Conservation (phyloP, 2,329 filamentous ascomycete species). For the Trichoderma aggressivum region DNA sequence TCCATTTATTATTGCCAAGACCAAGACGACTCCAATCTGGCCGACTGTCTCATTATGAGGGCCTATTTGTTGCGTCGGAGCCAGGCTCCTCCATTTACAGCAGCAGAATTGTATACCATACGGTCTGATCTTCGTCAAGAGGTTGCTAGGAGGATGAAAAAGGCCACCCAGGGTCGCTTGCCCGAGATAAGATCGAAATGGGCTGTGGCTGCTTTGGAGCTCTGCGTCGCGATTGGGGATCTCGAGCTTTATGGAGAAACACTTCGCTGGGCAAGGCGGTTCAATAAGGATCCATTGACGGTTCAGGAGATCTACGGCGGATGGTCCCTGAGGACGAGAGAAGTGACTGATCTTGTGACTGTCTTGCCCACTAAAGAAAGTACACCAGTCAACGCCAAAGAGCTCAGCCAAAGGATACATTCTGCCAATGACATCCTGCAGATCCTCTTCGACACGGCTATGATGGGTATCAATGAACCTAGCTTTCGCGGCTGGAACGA, state of each 20-base stretch:
- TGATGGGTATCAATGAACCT: neutral
- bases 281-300: conserved; percentile 27
- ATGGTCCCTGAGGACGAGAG: conserved; percentile 17
- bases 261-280: conserved; percentile 30
- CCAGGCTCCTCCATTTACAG: neutral
- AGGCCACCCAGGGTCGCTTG: conserved; percentile 25
- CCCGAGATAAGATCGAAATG: conserved; percentile 26
- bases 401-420: neutral
- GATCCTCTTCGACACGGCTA: neutral
- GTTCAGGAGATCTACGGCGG: conserved; percentile 22
- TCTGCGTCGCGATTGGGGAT: conserved; percentile 28
- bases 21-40: neutral
- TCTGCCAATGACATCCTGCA: neutral
- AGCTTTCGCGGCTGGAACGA: neutral
- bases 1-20: neutral
- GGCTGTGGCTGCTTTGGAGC: conserved; percentile 27
- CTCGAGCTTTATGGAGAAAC: conserved; percentile 25
- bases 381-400: neutral
- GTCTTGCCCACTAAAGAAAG: neutral
- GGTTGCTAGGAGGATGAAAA: conserved; percentile 23
- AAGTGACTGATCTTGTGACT: conserved; percentile 22
- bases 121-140: conserved; percentile 14
- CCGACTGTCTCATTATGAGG: neutral
- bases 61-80: neutral
- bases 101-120: neutral